phyloP scores from a whole-genome alignment of 208 protist species.

The Trypanosoma melophagium region DNA sequence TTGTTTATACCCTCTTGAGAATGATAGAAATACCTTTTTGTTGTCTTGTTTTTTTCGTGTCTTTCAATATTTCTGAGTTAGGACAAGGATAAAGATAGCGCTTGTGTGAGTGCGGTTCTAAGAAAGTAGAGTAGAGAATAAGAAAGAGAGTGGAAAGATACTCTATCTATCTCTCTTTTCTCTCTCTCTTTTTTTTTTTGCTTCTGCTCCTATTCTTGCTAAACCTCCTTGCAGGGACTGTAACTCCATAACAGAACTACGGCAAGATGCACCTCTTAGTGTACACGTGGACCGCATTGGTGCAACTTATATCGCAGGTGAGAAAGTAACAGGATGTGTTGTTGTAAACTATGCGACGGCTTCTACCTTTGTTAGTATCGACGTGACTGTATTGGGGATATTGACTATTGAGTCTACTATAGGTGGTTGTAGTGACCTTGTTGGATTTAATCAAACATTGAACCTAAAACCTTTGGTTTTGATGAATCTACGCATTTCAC shows the following conservation, averaged over 20 bases:
- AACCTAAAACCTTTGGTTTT: conserved; percentile 75
- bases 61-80: too few species aligned
- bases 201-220: too few species aligned
- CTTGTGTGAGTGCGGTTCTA: too few species aligned
- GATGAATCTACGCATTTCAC: conserved; percentile 25
- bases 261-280: background rate
- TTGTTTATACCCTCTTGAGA: too few species aligned
- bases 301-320: conserved; percentile 30
- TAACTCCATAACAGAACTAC: background rate
- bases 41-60: too few species aligned
- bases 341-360: conserved; percentile 42
- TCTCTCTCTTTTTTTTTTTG: too few species aligned
- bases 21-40: too few species aligned
- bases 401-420: conserved; percentile 43
- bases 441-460: conserved; percentile 75
- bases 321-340: conserved; percentile 49
- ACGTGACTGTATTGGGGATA: conserved; percentile 37
- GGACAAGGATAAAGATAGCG: too few species aligned
- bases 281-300: conserved; percentile 38
- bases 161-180: too few species aligned
- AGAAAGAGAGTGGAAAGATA: too few species aligned
- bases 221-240: too few species aligned
- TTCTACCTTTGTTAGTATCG: conserved; percentile 52
- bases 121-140: too few species aligned
- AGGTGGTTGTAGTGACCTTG: conserved; percentile 28